Evolutionary conservation across 331 rosid species (phyloP), one percentile per base, ranked within the genome.

Genomic region (Erythrophleum ivorense): DNA sequence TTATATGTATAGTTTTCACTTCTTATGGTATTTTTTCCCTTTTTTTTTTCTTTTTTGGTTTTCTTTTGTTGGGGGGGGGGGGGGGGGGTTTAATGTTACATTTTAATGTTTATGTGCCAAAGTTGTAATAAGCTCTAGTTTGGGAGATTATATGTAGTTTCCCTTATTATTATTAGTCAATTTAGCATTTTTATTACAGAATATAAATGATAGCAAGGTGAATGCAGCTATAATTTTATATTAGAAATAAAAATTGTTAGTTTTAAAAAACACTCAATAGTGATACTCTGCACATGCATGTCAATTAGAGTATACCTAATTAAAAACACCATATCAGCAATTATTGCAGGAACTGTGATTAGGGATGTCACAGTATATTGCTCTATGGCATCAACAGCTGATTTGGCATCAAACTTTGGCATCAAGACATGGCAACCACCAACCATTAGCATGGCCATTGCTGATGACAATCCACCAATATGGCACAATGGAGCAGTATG

Each of bases 401-500:
- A 85, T 73, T 85, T 75, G 11, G 94, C 91, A 57, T 88, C 94
- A 55, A 93, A 93, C 85, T 91, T 95, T 0, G 97, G 97, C 71
- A 89, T 82, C 76, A 95, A 81, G 62, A 91, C 90, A 88, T 95
- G 97, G 84, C 94, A 84, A 75, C 93, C 97, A 77, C 97, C 99
- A 64, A 85, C 87, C 92, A 93, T 87, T 50, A 93, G 91, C 92
- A 91, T 78, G 65, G 99, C 86, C 90, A 95, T 49, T 69, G 98
- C 97, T 21, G 98, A 91, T 80, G 99, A 93, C 85, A 95, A 81
- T 36, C 98, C 98, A 80, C 97, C 97, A 69, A 93, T 92, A 77
- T 93, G 98, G 85, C 98, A 93, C 75, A 95, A 75, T 71, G 99
- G 99, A 80, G 99, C 94, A 33, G 96, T 89, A 77, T 93, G 97